phyloP scores from a whole-genome alignment of 441 rosid species.

The Gossypium aridum region DNA sequence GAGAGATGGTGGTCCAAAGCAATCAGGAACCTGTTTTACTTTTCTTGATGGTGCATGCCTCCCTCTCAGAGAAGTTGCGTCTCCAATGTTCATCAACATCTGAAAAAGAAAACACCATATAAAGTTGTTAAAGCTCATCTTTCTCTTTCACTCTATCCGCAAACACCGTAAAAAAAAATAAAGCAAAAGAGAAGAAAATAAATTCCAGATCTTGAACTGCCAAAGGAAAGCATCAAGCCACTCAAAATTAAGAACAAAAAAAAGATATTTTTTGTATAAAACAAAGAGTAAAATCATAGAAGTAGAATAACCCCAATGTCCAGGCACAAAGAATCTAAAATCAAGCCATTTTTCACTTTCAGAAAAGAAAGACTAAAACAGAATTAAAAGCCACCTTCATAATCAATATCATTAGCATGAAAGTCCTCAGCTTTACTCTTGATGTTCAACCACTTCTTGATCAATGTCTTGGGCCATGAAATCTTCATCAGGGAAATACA shows the following conservation, averaged over 20 bases:
- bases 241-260: slow-evolving; percentile 17
- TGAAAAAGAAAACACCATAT: no score
- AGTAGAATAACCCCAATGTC: slow-evolving; percentile 7
- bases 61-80: no score
- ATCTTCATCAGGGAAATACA: slow-evolving; percentile 35
- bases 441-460: slow-evolving; percentile 91
- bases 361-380: not conserved
- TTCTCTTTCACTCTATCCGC: slow-evolving; percentile 30
- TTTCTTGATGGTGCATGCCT: no score
- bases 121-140: slow-evolving; percentile 5
- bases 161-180: slow-evolving; percentile 18
- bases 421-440: slow-evolving; percentile 75
- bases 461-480: slow-evolving; percentile 92
- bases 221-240: slow-evolving; percentile 13
- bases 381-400: slow-evolving; percentile 35
- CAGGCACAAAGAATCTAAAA: no score
- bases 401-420: slow-evolving; percentile 63
- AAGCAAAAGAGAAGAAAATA: slow-evolving; percentile 30
- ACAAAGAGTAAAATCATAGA: slow-evolving; percentile 13
- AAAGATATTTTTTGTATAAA: slow-evolving; percentile 5
- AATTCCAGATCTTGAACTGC: slow-evolving; percentile 41
- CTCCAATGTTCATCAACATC: no score
- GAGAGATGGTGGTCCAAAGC: not conserved
- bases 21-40: slow-evolving; percentile 21
- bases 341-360: not conserved